phyloP scores from a whole-genome alignment of 2,329 filamentous ascomycete species.

The Nothophoma quercina region DNA sequence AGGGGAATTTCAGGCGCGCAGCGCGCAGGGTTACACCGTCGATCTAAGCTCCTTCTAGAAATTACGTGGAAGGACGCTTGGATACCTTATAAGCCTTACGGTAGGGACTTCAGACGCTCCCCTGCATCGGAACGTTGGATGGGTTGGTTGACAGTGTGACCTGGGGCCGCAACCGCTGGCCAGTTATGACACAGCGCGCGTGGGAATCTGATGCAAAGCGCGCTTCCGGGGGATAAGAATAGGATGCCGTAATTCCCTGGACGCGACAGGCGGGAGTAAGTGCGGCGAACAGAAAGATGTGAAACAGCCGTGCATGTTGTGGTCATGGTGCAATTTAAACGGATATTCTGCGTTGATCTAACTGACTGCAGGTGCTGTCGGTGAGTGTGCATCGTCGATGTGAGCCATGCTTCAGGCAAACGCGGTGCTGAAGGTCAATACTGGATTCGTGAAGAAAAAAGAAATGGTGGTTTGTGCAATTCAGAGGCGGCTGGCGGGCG shows the following conservation, averaged over 20 bases:
- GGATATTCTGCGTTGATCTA: constrained; percentile 15
- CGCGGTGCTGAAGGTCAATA: too few species aligned
- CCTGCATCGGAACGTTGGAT: constrained; percentile 39
- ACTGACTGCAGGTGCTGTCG: neutral
- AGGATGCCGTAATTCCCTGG: constrained; percentile 32
- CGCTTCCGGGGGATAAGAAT: constrained; percentile 41
- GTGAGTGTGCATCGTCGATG: too few species aligned
- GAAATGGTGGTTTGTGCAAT: constrained; percentile 13
- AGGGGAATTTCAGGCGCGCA: constrained; percentile 36
- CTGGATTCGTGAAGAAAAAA: neutral
- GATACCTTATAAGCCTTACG: constrained; percentile 33
- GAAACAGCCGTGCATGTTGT: constrained; percentile 45
- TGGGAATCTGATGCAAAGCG: constrained; percentile 39
- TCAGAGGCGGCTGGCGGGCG: constrained; percentile 10
- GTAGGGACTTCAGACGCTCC: constrained; percentile 39
- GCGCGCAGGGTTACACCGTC: constrained; percentile 32
- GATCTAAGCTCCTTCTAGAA: constrained; percentile 43
- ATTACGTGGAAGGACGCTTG: constrained; percentile 47
- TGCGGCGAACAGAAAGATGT: constrained; percentile 33
- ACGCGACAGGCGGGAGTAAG: constrained; percentile 23
- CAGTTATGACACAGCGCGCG: constrained; percentile 37
- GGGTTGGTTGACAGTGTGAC: constrained; percentile 30
- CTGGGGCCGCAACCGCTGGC: constrained; percentile 43
- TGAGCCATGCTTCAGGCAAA: too few species aligned
- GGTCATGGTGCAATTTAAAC: constrained; percentile 34